Evolutionary conservation across 495 filamentous ascomycete species (phyloP), one percentile per base, ranked within the genome.

Genomic region (Margaritispora aquatica): DNA sequence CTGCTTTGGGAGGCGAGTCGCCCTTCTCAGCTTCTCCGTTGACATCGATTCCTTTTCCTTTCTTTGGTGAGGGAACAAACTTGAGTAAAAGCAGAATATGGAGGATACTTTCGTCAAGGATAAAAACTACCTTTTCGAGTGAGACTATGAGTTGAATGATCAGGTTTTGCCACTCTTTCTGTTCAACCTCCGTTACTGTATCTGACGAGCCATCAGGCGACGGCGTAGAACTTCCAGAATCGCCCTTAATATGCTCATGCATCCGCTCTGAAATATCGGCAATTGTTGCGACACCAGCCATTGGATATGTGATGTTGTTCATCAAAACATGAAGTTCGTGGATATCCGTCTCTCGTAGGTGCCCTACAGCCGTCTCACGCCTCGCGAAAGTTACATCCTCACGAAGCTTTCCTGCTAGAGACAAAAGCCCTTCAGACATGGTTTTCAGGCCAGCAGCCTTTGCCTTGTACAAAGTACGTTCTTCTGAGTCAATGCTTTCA

Each of bases 361-460:
- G 85, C 1, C 89, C 88, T 57, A 79, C 79, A 0, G 88, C 88
- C 21, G 88, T 66, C 63, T 94, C 89, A 22, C 89, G 79, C 64
- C 92, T 93, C 0, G 88, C 89, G 66, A 90, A 92, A 0, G 81
- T 75, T n/a, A 91, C 59, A 63, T 94, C 90, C 0, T 76, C 75
- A 44, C 83, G 72, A 13, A 92, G 71, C 65, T 92, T 92, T 1
- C 82, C 85, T 46, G 85, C 77, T 0, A 92, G 73, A 26, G 80
- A 83, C 1, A 79, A 77, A 46, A 92, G 67, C 5, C 71, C 75
- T 4, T 74, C 72, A 3, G 82, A 76, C 48, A 71, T 71, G 36
- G 80, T 78, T 23, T 90, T 71, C 22, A 63, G 29, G 1, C 20
- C 19, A 23, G 29, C 27, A 17, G n/a, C 51, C 4, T 53, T 24